Evolutionary conservation across 768 basidiomycete genomes (phyloP).

Genomic region (Auriculariales sp.): DNA sequence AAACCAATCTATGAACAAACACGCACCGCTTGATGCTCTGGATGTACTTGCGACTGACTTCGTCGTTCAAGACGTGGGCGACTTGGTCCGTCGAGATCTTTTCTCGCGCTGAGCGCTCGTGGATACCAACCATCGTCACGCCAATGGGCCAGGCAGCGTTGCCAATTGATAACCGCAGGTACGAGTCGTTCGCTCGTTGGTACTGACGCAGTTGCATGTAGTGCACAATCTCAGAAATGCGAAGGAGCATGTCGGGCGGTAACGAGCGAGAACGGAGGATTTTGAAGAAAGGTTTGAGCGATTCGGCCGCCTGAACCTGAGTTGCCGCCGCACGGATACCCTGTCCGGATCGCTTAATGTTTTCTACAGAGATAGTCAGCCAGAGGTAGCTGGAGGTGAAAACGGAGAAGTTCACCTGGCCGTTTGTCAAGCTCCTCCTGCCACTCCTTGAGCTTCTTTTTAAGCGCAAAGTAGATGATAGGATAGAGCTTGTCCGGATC

Average conservation of each 20-base stretch:
- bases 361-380: slow-evolving; percentile 31
- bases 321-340: slow-evolving; percentile 92
- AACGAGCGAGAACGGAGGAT: slow-evolving; percentile 75
- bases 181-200: slow-evolving; percentile 91
- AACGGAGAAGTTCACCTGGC: slow-evolving; percentile 44
- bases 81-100: slow-evolving; percentile 97
- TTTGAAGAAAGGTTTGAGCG: slow-evolving; percentile 94
- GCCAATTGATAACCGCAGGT: slow-evolving; percentile 91
- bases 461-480: slow-evolving; percentile 89
- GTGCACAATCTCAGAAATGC: slow-evolving; percentile 88
- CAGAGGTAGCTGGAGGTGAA: background rate
- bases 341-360: slow-evolving; percentile 75
- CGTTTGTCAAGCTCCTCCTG: slow-evolving; percentile 88
- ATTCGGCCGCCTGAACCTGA: slow-evolving; percentile 89
- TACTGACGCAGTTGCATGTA: slow-evolving; percentile 95
- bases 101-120: slow-evolving; percentile 94
- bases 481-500: slow-evolving; percentile 95
- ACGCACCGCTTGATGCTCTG: slow-evolving; percentile 88
- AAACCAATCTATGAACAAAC: background rate
- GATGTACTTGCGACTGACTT: slow-evolving; percentile 97
- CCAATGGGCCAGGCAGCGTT: slow-evolving; percentile 99
- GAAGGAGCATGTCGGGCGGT: slow-evolving; percentile 68
- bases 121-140: slow-evolving; percentile 99
- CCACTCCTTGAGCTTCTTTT: slow-evolving; percentile 91
- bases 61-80: slow-evolving; percentile 96